Percentiles rank a stretch among this genome's conserved stretches.
phyloP scores from a whole-genome alignment of 257 asterid species.

The Catharanthus roseus region DNA sequence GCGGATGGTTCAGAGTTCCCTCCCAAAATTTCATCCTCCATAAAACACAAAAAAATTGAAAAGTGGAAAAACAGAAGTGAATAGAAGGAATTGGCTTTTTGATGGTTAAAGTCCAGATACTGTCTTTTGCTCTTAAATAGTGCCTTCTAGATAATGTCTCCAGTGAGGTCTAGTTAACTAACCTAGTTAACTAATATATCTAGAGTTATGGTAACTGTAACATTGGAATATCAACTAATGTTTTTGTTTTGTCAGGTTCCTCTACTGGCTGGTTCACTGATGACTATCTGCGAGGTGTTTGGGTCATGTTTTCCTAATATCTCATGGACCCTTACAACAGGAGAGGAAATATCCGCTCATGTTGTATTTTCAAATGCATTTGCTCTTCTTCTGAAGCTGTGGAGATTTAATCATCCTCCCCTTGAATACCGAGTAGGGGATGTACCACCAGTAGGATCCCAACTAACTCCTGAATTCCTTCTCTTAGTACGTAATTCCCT shows the following conservation, averaged over 20 bases:
- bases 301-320: slow-evolving; percentile 75
- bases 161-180: too few species aligned
- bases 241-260: slow-evolving; percentile 64
- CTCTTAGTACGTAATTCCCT: slow-evolving; percentile 73
- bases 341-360: slow-evolving; percentile 83
- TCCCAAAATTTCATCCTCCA: not conserved
- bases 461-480: slow-evolving; percentile 91
- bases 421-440: slow-evolving; percentile 88
- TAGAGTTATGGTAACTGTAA: not conserved
- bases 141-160: too few species aligned
- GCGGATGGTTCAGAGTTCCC: not conserved
- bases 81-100: not conserved
- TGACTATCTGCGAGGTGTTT: slow-evolving; percentile 88
- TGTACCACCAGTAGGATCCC: slow-evolving; percentile 93
- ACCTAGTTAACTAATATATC: not conserved
- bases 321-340: slow-evolving; percentile 63
- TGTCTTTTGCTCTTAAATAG: slow-evolving; percentile 1
- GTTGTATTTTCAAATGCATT: slow-evolving; percentile 90
- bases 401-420: slow-evolving; percentile 96
- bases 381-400: slow-evolving; percentile 84
- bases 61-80: not conserved
- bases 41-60: not conserved
- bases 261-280: slow-evolving; percentile 81
- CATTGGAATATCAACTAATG: not conserved
- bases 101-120: not conserved